Conservation (phyloP, 352 stramenopile genomes). For the Phytophthora macrochlamydospora region DNA sequence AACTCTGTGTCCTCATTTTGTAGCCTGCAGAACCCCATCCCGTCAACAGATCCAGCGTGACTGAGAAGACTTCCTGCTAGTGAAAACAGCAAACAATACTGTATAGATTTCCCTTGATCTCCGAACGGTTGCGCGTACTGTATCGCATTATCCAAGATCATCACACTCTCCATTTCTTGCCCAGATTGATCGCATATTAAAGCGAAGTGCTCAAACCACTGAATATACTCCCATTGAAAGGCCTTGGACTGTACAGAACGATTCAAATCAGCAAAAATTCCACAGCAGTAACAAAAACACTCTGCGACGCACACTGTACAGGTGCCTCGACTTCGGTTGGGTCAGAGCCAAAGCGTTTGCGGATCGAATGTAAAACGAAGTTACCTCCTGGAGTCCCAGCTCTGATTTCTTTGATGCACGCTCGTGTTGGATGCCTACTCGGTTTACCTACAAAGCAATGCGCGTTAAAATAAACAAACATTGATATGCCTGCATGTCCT, state of each 20-base stretch:
- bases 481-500: background rate
- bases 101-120: conserved; percentile 15
- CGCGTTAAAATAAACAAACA: background rate
- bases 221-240: conserved; percentile 58
- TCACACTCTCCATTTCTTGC: conserved; percentile 32
- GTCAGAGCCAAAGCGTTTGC: conserved; percentile 27
- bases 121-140: conserved; percentile 37
- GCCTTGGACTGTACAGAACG: conserved; percentile 36
- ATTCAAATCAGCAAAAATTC: conserved; percentile 1
- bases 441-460: conserved; percentile 45
- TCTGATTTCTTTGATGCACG: conserved; percentile 37
- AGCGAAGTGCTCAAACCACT: conserved; percentile 70
- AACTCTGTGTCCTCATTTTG: conserved; percentile 5
- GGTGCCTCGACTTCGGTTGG: conserved; percentile 10
- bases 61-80: conserved; percentile 32
- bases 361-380: conserved; percentile 49
- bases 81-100: conserved; percentile 27
- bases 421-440: conserved; percentile 68
- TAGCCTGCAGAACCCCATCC: background rate
- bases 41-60: conserved; percentile 20
- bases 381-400: conserved; percentile 32
- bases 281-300: conserved; percentile 16
- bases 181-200: conserved; percentile 46
- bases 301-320: conserved; percentile 35
- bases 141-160: conserved; percentile 43